Conservation (phyloP, 2,329 filamentous ascomycete genomes). For the Aspergillus transmontanensis region DNA sequence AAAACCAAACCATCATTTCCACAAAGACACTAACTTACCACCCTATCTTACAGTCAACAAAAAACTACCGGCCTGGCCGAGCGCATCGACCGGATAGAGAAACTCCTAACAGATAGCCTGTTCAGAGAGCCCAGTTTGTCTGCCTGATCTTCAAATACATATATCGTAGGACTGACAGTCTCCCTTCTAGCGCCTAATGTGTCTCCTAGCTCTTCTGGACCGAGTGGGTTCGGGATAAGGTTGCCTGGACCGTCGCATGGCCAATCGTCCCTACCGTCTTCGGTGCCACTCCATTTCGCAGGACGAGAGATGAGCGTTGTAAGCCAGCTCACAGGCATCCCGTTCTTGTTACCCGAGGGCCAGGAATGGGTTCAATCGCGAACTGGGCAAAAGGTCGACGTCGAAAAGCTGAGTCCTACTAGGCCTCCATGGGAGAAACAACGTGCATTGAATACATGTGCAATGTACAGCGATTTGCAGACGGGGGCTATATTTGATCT, state of each 20-base stretch:
- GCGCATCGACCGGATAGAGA: slow-evolving; percentile 46
- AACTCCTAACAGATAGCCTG: slow-evolving; percentile 37
- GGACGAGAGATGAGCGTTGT: slow-evolving; percentile 52
- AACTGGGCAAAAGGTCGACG: slow-evolving; percentile 44
- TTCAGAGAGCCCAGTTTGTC: slow-evolving; percentile 26
- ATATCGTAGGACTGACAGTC: not conserved
- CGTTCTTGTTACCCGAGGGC: slow-evolving; percentile 52
- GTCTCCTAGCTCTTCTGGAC: slow-evolving; percentile 20
- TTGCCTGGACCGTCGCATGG: slow-evolving; percentile 7
- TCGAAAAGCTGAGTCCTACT: slow-evolving; percentile 31
- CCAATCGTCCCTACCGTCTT: slow-evolving; percentile 26
- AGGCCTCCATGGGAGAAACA: slow-evolving; percentile 41
- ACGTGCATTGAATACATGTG: slow-evolving; percentile 25
- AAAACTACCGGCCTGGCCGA: slow-evolving; percentile 37
- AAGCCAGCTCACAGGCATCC: slow-evolving; percentile 52
- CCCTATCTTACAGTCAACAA: slow-evolving; percentile 19
- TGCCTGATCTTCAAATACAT: not conserved
- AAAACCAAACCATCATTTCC: not conserved
- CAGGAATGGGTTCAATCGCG: slow-evolving; percentile 52
- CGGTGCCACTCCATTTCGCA: slow-evolving; percentile 51
- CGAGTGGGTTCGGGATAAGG: slow-evolving; percentile 9
- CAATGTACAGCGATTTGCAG: slow-evolving; percentile 23
- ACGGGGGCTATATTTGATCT: slow-evolving; percentile 33
- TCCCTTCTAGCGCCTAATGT: slow-evolving; percentile 15
- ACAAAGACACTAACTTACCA: not conserved